Conservation (phyloP, 2,329 filamentous ascomycete species). For the Neophaeococcomyces aloes region DNA sequence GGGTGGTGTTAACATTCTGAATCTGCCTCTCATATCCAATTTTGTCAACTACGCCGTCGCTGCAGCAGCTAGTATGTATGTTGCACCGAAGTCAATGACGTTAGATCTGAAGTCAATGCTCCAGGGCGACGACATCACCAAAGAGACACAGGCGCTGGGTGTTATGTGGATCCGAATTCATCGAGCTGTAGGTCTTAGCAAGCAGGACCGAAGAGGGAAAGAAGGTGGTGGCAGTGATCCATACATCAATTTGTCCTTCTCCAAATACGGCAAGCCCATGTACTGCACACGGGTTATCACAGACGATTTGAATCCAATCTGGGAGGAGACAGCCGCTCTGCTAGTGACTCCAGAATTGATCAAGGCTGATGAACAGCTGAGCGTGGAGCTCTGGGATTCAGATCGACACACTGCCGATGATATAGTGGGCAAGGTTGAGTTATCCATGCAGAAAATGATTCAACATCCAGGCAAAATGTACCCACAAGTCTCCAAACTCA, state of each 20-base stretch:
- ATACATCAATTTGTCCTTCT: constrained; percentile 90
- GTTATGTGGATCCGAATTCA: constrained; percentile 90
- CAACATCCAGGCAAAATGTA: constrained; percentile 91
- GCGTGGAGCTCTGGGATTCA: constrained; percentile 92
- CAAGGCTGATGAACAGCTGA: constrained; percentile 85
- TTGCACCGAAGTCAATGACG: constrained; percentile 88
- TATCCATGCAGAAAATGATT: constrained; percentile 90
- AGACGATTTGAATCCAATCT: constrained; percentile 85
- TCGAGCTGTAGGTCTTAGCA: constrained; percentile 75
- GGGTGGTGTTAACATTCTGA: constrained; percentile 79
- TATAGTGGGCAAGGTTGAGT: constrained; percentile 85
- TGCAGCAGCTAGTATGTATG: constrained; percentile 78
- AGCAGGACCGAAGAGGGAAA: constrained; percentile 75
- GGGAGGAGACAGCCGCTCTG: constrained; percentile 77
- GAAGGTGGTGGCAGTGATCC: constrained; percentile 83
- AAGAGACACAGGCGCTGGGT: constrained; percentile 71
- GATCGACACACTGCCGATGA: constrained; percentile 88
- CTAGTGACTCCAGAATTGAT: constrained; percentile 82
- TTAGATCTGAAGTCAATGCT: constrained; percentile 84
- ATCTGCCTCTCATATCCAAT: constrained; percentile 84
- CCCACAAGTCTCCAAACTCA: constrained; percentile 70
- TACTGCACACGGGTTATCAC: constrained; percentile 95
- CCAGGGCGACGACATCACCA: constrained; percentile 81
- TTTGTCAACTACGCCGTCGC: constrained; percentile 95
- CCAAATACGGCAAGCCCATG: constrained; percentile 94